Evolutionary conservation across 2,329 filamentous ascomycete species (phyloP).

Genomic region (Drechslerella coelobrocha): DNA sequence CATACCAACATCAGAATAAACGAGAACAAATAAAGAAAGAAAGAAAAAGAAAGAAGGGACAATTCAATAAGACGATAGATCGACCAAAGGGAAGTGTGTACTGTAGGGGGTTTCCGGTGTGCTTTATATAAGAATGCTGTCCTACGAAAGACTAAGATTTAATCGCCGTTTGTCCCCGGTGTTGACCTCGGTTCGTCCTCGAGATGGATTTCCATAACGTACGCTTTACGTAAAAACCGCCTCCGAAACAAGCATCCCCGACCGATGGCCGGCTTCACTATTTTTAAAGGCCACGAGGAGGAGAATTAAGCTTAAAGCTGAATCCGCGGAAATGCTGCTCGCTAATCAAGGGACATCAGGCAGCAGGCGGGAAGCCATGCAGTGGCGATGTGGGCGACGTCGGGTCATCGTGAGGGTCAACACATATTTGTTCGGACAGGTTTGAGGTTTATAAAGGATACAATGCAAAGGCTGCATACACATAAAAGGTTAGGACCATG

Average conservation of each 20-base stretch:
- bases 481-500: too few species aligned
- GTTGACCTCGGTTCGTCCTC: constrained; percentile 8
- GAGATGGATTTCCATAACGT: constrained; percentile 44
- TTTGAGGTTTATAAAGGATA: too few species aligned
- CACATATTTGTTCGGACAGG: background rate
- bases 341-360: constrained; percentile 39
- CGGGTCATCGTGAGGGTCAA: constrained; percentile 13
- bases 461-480: too few species aligned
- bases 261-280: constrained; percentile 6
- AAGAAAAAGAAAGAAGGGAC: too few species aligned
- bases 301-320: constrained; percentile 35
- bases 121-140: constrained; percentile 4
- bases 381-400: constrained; percentile 14
- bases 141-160: background rate
- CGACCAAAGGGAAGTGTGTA: background rate
- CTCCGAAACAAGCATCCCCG: constrained; percentile 30
- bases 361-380: constrained; percentile 16
- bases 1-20: too few species aligned
- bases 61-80: too few species aligned
- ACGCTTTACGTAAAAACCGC: constrained; percentile 49
- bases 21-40: background rate
- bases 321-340: constrained; percentile 20
- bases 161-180: background rate
- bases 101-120: constrained; percentile 1
- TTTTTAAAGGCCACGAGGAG: constrained; percentile 24